Conservation (phyloP, 768 basidiomycete species). For the Scleroderma bovista region DNA sequence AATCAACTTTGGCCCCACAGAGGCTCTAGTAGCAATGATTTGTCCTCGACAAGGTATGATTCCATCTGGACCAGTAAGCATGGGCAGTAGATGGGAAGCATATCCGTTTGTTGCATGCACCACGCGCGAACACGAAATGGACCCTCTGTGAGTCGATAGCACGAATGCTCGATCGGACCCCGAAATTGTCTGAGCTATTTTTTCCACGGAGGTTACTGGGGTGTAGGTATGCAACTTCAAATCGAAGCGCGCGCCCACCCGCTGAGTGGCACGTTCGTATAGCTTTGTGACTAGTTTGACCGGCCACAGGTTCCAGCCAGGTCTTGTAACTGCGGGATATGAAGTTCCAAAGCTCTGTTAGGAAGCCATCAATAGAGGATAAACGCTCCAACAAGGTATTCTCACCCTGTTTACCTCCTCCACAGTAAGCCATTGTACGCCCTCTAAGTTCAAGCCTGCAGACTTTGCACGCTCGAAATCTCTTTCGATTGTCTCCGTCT, state of each 20-base stretch:
- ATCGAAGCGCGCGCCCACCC: constrained; percentile 26
- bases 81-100: constrained; percentile 67
- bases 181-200: constrained; percentile 2
- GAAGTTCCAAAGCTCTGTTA: constrained; percentile 30
- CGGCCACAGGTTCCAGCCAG: constrained; percentile 70
- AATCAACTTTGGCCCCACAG: constrained; percentile 29
- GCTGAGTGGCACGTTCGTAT: constrained; percentile 38
- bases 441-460: constrained; percentile 45
- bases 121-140: constrained; percentile 53
- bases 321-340: constrained; percentile 47
- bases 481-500: constrained; percentile 30
- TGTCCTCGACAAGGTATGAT: constrained; percentile 76
- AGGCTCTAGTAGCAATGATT: constrained; percentile 42
- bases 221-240: constrained; percentile 69
- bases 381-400: neutral
- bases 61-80: constrained; percentile 44
- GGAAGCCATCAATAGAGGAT: too few relatives aligned
- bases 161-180: constrained; percentile 2
- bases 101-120: constrained; percentile 89
- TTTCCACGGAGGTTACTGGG: constrained; percentile 48
- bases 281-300: constrained; percentile 73
- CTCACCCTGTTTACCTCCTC: constrained; percentile 46
- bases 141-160: constrained; percentile 58
- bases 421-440: constrained; percentile 41
- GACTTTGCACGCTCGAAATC: constrained; percentile 50